A percentile compares a stretch with the other conserved stretches of the same genome.
These are phyloP conservation scores for Blastobotrys muscicola DNA, from an alignment of 805 yeast genomes.

Conservation along the genomic window DNA sequence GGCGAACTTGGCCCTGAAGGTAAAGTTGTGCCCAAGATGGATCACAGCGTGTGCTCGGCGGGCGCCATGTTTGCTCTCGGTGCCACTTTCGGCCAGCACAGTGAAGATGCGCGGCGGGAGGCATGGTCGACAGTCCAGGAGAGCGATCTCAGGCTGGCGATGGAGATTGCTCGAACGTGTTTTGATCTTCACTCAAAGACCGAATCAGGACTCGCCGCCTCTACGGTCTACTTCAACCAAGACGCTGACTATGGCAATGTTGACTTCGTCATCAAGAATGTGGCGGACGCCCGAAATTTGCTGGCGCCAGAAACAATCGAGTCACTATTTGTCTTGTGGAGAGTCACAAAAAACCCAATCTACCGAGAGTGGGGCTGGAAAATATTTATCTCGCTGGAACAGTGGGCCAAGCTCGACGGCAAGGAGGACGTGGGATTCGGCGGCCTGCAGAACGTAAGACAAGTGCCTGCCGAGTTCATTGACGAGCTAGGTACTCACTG, in stretches of 20 bases:
- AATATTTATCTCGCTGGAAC: constrained; percentile 61
- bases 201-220: constrained; percentile 77
- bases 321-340: constrained; percentile 68
- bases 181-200: constrained; percentile 73
- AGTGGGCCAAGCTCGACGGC: constrained; percentile 43
- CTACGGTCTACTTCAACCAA: constrained; percentile 73
- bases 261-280: constrained; percentile 61
- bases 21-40: constrained; percentile 65
- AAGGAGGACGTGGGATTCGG: constrained; percentile 42
- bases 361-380: constrained; percentile 88
- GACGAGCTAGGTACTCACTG: constrained; percentile 90
- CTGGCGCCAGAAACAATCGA: constrained; percentile 95
- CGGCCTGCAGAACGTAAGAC: constrained; percentile 57
- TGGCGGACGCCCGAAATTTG: constrained; percentile 64
- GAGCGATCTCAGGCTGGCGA: constrained; percentile 58
- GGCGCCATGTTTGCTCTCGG: constrained; percentile 87
- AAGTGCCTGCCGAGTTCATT: constrained; percentile 38
- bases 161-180: constrained; percentile 71
- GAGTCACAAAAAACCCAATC: constrained; percentile 69
- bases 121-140: constrained; percentile 52
- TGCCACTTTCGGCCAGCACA: constrained; percentile 66
- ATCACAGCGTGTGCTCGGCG: constrained; percentile 83
- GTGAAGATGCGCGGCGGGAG: constrained; percentile 44
- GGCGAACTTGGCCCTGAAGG: constrained; percentile 76
- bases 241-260: constrained; percentile 36